Base-by-base conservation (phyloP, 768 basidiomycete genomes). In the Rhizopogon sp. region DNA sequence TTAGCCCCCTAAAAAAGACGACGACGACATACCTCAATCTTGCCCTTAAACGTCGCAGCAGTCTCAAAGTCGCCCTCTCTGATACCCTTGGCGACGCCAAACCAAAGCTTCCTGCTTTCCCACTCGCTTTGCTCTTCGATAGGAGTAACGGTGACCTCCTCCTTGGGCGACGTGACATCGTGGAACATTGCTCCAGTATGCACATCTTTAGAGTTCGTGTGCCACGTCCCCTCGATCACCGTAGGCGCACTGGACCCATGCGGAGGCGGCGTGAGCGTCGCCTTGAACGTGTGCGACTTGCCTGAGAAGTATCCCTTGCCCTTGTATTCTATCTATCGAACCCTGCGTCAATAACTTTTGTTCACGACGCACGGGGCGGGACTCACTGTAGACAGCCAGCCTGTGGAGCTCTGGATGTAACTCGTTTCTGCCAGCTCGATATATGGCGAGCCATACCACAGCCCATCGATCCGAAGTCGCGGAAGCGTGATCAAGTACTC, bases 281-380 rank as follows among this genome's bases (percentile, higher is more conserved):
- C 93, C 70, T 93, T 95, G 82, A 94, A 97, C 3, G 85, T 77
- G 74, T 99, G 96, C 3, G 91, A 84, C 69, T 93, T 95, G 53
- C 96, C 95, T 37, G 84, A 82, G 68, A 98, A 92, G 74, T 95
- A 98, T 28, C 95, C 96, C 66, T 92, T 93, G 70, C 95, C 96
- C 67, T 93, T 93, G 79, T 96, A 98, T 60, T 96, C 92, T 69
- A 98, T 86, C 68, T 79, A 61, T n/a, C 65, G 53, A 72, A 65
- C 54, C n/a, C 11, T 20, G 73, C 71, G 31, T 72, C 74, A 50
- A 80, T 74, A 59, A 76, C 25, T 3, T 25, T 25, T 25, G 4
- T 5, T 25, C 25, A 25, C 25, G 25, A 25, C 4, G 4, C 25
- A 25, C 25, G 25, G 25, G 25, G 25, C 25, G 4, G 25, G 31